phyloP scores from a whole-genome alignment of 108 stramenopile species.

The Nannochloropsis oceanica region DNA sequence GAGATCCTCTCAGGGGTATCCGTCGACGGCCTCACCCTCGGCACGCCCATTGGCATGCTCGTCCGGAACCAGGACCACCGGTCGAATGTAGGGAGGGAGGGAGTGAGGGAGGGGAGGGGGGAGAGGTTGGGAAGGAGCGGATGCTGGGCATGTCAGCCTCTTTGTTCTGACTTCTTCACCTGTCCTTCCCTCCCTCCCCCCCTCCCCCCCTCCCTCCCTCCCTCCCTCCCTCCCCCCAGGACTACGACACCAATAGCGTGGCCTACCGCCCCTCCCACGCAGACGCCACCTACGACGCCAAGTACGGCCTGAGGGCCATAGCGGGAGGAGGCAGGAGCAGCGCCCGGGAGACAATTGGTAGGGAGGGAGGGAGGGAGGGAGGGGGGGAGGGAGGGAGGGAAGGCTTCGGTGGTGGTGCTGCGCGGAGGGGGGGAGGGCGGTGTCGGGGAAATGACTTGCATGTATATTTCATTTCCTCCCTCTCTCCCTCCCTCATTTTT shows the following conservation, averaged over 20 bases:
- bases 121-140: background rate
- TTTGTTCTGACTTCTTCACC: background rate
- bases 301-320: slow-evolving; percentile 93
- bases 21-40: slow-evolving; percentile 63
- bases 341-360: slow-evolving; percentile 82
- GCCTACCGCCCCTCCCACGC: slow-evolving; percentile 84
- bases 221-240: slow-evolving; percentile 29
- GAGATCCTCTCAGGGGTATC: slow-evolving; percentile 83
- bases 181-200: background rate
- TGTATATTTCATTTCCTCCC: too few species aligned
- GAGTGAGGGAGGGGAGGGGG: background rate
- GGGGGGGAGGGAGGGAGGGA: background rate
- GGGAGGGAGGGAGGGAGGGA: background rate
- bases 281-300: slow-evolving; percentile 94
- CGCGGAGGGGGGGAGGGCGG: too few species aligned
- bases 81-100: background rate
- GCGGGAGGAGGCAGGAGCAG: slow-evolving; percentile 86
- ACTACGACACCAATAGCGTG: slow-evolving; percentile 66
- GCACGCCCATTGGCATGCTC: slow-evolving; percentile 92
- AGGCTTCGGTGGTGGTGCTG: background rate
- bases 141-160: background rate
- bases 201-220: background rate
- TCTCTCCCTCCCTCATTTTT: too few species aligned
- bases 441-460: too few species aligned
- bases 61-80: slow-evolving; percentile 59